Percentiles rank a stretch among this genome's conserved stretches.
Conservation (phyloP, 192 early-diverging fungal species). For the Coemansia sp. region DNA sequence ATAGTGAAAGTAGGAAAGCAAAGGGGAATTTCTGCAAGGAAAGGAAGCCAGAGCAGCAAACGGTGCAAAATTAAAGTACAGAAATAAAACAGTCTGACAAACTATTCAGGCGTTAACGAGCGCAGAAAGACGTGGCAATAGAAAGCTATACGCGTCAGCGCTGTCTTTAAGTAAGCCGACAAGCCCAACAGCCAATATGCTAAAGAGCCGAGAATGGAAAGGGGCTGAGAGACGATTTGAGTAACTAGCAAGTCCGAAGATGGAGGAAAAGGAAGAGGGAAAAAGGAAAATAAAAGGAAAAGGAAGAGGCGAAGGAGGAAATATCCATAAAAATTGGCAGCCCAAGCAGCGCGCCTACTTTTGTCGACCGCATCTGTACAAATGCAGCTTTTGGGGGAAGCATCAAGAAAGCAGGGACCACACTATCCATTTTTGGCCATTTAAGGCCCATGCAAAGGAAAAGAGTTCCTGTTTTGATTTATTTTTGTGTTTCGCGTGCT, state of each 20-base stretch:
- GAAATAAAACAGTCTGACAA: too few relatives aligned
- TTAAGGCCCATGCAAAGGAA: neutral
- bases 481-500: neutral
- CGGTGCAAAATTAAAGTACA: too few relatives aligned
- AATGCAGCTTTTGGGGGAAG: neutral
- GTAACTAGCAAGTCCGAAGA: conserved; percentile 4
- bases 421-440: conserved; percentile 5
- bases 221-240: neutral
- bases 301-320: neutral
- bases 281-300: neutral
- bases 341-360: neutral
- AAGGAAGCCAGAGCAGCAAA: too few relatives aligned
- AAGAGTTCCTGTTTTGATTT: neutral
- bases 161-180: too few relatives aligned
- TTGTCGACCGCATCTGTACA: neutral
- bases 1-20: too few relatives aligned
- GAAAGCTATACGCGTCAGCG: too few relatives aligned
- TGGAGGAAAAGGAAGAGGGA: neutral
- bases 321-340: neutral
- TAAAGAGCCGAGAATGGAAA: neutral
- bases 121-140: too few relatives aligned
- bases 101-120: too few relatives aligned
- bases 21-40: too few relatives aligned
- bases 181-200: too few relatives aligned
- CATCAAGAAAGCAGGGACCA: neutral